A percentile compares a stretch with the other conserved stretches of the same genome.
phyloP scores from a whole-genome alignment of 768 basidiomycete species.

The Lyophyllum decastes region DNA sequence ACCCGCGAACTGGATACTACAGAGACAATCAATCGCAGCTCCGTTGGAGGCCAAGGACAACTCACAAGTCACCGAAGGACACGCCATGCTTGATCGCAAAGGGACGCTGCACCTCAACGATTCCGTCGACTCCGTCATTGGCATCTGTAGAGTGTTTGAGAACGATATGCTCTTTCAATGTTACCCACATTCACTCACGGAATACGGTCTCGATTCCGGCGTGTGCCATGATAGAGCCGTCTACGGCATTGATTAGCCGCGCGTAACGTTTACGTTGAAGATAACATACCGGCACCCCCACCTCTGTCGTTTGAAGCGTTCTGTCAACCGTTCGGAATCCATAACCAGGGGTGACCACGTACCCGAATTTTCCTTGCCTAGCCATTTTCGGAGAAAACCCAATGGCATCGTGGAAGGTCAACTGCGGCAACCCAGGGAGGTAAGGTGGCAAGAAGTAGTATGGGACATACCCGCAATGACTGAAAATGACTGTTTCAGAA shows the following conservation, averaged over 20 bases:
- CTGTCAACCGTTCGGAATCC: neutral
- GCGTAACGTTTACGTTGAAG: neutral
- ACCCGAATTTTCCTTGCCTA: constrained; percentile 23
- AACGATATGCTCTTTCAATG: neutral
- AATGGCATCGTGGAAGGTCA: constrained; percentile 33
- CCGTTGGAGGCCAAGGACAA: neutral
- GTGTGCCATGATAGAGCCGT: constrained; percentile 27
- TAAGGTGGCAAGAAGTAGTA: neutral
- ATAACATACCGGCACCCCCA: constrained; percentile 21
- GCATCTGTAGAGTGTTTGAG: constrained; percentile 14
- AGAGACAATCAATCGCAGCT: neutral
- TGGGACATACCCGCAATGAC: constrained; percentile 20
- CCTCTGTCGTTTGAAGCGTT: neutral
- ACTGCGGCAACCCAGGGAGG: constrained; percentile 8
- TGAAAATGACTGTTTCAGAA: neutral
- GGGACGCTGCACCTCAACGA: constrained; percentile 28
- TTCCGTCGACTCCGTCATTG: constrained; percentile 31
- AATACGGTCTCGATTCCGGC: constrained; percentile 23
- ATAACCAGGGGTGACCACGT: neutral
- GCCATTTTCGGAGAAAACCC: constrained; percentile 28
- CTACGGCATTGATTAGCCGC: neutral
- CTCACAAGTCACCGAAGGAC: constrained; percentile 38
- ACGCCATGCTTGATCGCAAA: constrained; percentile 31
- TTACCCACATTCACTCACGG: constrained; percentile 13
- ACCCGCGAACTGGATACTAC: constrained; percentile 35